Conservation (phyloP, 352 stramenopile species). For the Saprolegnia diclina region DNA sequence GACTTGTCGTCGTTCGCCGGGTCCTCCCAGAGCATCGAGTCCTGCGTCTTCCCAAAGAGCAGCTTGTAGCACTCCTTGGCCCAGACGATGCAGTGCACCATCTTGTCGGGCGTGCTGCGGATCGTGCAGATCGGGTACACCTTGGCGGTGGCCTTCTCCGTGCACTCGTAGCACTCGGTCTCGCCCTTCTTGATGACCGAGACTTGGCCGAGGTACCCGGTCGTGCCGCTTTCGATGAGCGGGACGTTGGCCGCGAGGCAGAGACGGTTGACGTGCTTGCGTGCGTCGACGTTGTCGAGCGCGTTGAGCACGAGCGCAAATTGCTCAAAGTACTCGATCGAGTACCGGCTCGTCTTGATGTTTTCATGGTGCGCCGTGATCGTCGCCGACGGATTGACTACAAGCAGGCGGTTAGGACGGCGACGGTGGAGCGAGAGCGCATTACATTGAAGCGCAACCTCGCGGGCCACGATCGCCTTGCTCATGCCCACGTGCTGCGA, state of each 20-base stretch:
- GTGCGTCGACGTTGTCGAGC: constrained; percentile 98
- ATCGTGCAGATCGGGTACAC: constrained; percentile 99
- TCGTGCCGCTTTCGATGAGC: constrained; percentile 98
- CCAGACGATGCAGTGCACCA: constrained; percentile 99
- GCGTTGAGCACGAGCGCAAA: constrained; percentile 99
- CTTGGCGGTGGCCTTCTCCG: constrained; percentile 91
- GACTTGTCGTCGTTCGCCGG: constrained; percentile 73
- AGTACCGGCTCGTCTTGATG: constrained; percentile 90
- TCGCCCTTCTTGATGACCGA: constrained; percentile 95
- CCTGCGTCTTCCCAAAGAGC: constrained; percentile 72
- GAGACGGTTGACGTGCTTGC: constrained; percentile 98
- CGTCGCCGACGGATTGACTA: constrained; percentile 82
- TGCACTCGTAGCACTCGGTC: constrained; percentile 99
- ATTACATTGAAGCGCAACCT: constrained; percentile 55
- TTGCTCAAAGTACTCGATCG: constrained; percentile 93
- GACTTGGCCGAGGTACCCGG: constrained; percentile 97
- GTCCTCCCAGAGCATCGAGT: constrained; percentile 95
- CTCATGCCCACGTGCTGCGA: constrained; percentile 95
- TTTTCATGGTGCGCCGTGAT: constrained; percentile 97
- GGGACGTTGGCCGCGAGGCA: constrained; percentile 87
- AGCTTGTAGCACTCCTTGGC: constrained; percentile 89
- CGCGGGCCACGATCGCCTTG: constrained; percentile 89
- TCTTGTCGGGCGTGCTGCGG: constrained; percentile 96
- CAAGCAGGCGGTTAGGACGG: neutral
- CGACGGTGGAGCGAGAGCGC: neutral